Percentiles rank a stretch among this genome's conserved stretches.
phyloP scores from a whole-genome alignment of 768 basidiomycete genomes.

The Kockovaella imperatae region DNA sequence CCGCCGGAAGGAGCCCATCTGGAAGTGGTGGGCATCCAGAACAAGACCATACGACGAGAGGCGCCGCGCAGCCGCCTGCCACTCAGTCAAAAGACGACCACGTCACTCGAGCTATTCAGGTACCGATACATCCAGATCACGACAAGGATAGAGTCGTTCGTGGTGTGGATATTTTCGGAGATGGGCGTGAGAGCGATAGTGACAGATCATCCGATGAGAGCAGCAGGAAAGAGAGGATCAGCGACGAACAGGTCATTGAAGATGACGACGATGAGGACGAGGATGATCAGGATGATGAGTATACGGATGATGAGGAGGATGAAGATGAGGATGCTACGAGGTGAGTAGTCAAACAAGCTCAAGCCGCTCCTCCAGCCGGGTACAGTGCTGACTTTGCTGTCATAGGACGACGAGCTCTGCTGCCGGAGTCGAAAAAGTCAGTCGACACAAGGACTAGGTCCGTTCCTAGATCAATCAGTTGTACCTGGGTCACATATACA shows the following conservation, averaged over 20 bases:
- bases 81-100: background rate
- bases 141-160: constrained; percentile 1
- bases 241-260: constrained; percentile 2
- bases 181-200: background rate
- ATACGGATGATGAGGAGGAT: constrained; percentile 25
- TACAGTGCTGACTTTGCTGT: constrained; percentile 3
- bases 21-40: background rate
- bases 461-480: too few relatives aligned
- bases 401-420: constrained; percentile 37
- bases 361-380: background rate
- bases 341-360: too few relatives aligned
- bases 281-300: constrained; percentile 10
- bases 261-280: constrained; percentile 4
- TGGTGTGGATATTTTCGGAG: constrained; percentile 4
- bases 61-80: too few relatives aligned
- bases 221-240: background rate
- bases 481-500: too few relatives aligned
- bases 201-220: constrained; percentile 16
- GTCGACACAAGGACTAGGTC: constrained; percentile 34
- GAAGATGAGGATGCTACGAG: constrained; percentile 24
- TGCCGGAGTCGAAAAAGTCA: constrained; percentile 42
- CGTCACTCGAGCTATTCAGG: background rate
- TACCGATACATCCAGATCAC: too few relatives aligned
- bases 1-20: background rate
- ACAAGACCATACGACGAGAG: constrained; percentile 4